Evolutionary conservation across 805 yeast genomes (phyloP).

Genomic region (Saccharomycopsis sp.): DNA sequence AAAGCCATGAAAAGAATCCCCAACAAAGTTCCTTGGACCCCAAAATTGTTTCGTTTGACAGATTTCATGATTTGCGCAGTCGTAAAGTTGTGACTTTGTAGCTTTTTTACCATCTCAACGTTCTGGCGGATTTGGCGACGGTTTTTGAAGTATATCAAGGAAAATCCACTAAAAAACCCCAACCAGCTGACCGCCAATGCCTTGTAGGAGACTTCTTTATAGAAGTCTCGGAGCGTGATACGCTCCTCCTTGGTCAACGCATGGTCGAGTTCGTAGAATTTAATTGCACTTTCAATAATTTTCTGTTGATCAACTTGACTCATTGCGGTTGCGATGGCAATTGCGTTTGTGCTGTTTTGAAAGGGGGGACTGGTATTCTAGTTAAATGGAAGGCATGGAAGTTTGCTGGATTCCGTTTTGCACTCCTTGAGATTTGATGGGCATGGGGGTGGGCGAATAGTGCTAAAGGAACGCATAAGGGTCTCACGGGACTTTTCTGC

Average conservation of each 20-base stretch:
- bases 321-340: background rate
- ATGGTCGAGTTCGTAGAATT: constrained; percentile 14
- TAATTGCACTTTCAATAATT: constrained; percentile 2
- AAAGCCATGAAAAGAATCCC: constrained; percentile 7
- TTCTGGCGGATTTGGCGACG: constrained; percentile 8
- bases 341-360: background rate
- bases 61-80: constrained; percentile 5
- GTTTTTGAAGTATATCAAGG: constrained; percentile 8
- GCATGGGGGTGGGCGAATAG: too few relatives aligned
- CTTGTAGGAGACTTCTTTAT: constrained; percentile 1
- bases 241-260: constrained; percentile 12
- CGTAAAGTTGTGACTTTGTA: background rate
- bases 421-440: too few relatives aligned
- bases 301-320: background rate
- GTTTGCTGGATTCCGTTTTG: too few relatives aligned
- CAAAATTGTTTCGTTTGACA: constrained; percentile 5
- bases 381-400: background rate
- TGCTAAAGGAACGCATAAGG: too few relatives aligned
- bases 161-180: constrained; percentile 9
- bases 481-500: too few relatives aligned
- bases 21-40: constrained; percentile 6
- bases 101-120: background rate
- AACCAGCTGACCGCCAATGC: background rate
- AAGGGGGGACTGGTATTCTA: background rate
- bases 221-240: constrained; percentile 8